A percentile compares a stretch with the other conserved stretches of the same genome.
Conservation (phyloP, 2,329 filamentous ascomycete species). For the Penicillium fuscoglaucum region DNA sequence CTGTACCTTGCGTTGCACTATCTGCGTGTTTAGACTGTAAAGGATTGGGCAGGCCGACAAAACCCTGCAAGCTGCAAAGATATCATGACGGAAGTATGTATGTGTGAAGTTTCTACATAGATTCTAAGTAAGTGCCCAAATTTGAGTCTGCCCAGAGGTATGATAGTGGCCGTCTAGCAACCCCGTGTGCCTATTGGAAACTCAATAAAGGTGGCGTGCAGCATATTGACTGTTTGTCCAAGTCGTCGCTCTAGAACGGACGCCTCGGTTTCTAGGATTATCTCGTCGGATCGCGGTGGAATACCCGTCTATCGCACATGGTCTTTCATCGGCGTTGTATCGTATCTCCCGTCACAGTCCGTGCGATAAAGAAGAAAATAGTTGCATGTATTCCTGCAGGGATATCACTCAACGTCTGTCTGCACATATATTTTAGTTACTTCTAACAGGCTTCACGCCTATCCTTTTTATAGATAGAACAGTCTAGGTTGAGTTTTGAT, state of each 20-base stretch:
- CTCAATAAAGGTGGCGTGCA: background rate
- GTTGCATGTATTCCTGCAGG: background rate
- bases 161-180: no score
- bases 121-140: no score
- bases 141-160: background rate
- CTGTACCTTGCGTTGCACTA: background rate
- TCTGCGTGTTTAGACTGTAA: background rate
- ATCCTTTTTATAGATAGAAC: background rate
- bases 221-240: background rate
- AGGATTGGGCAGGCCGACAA: no score
- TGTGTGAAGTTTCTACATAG: no score
- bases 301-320: background rate
- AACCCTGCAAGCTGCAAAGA: no score
- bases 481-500: no score
- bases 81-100: no score
- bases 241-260: background rate
- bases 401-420: background rate
- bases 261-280: background rate
- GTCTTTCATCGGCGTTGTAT: no score
- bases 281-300: background rate
- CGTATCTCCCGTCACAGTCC: background rate
- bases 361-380: background rate
- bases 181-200: background rate
- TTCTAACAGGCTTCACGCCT: background rate
- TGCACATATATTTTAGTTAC: background rate